phyloP scores from a whole-genome alignment of 2,329 filamentous ascomycete genomes.

The Aspergillus candidus region DNA sequence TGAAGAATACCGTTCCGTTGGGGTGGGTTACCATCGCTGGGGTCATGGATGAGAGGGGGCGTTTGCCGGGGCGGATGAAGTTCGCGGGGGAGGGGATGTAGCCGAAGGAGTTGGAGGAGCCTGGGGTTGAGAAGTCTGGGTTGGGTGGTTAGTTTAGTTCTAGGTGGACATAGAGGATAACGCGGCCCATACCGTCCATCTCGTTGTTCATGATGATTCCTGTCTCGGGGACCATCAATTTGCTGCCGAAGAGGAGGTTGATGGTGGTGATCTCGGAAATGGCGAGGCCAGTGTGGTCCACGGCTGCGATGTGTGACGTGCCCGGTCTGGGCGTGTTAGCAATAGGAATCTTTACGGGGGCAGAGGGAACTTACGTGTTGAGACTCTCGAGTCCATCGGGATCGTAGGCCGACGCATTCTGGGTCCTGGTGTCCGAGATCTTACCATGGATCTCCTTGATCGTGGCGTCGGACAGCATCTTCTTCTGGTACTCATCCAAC shows the following conservation, averaged over 20 bases:
- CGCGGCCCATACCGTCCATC: constrained; percentile 51
- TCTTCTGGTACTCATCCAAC: constrained; percentile 57
- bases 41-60: constrained; percentile 75
- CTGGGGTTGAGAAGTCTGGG: constrained; percentile 84
- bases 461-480: constrained; percentile 59
- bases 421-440: constrained; percentile 67
- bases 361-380: constrained; percentile 45
- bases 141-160: constrained; percentile 41
- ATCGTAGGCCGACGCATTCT: constrained; percentile 68
- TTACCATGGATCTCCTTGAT: constrained; percentile 55
- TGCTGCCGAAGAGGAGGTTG: constrained; percentile 78
- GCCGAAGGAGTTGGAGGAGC: constrained; percentile 71
- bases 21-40: constrained; percentile 68
- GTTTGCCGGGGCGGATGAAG: constrained; percentile 73
- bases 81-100: constrained; percentile 75
- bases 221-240: constrained; percentile 71
- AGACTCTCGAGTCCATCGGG: constrained; percentile 60
- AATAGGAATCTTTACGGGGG: not conserved
- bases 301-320: constrained; percentile 53
- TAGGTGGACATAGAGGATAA: no score
- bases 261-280: constrained; percentile 80
- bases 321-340: constrained; percentile 34
- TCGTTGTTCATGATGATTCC: constrained; percentile 70
- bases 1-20: constrained; percentile 60
- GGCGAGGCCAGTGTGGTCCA: constrained; percentile 67